A percentile compares a stretch with the other conserved stretches of the same genome.
Evolutionary conservation across 2,329 filamentous ascomycete genomes (phyloP).

Genomic region (Fusarium caatingaense): DNA sequence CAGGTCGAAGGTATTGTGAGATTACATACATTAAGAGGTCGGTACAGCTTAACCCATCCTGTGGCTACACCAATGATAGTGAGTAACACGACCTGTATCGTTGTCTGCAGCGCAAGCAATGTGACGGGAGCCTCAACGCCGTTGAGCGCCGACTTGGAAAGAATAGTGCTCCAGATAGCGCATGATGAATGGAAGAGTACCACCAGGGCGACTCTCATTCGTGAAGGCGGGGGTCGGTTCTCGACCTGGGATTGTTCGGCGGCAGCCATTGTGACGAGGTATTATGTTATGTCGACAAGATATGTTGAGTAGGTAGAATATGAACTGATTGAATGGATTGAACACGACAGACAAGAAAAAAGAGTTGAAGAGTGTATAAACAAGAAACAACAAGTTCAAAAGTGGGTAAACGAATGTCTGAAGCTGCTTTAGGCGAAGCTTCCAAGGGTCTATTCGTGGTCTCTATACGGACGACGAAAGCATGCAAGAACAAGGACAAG

Average conservation of each 20-base stretch:
- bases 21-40: conserved; percentile 37
- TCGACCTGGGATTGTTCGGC: conserved; percentile 34
- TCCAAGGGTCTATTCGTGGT: conserved; percentile 26
- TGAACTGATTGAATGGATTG: background rate
- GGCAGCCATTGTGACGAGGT: conserved; percentile 33
- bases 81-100: conserved; percentile 41
- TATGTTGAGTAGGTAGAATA: background rate
- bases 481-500: conserved; percentile 26
- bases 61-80: conserved; percentile 40
- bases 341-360: background rate
- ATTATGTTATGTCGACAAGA: conserved; percentile 18
- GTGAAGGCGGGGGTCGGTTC: conserved; percentile 31
- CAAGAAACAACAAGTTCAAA: conserved; percentile 8
- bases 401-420: conserved; percentile 34
- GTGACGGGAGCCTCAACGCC: conserved; percentile 45
- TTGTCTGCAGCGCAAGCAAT: conserved; percentile 43
- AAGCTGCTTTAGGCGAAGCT: conserved; percentile 27
- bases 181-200: conserved; percentile 46
- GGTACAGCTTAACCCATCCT: conserved; percentile 42
- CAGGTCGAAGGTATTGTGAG: background rate
- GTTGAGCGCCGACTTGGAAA: conserved; percentile 45
- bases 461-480: conserved; percentile 23
- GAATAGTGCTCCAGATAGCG: conserved; percentile 45
- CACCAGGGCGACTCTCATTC: conserved; percentile 40
- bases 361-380: conserved; percentile 4